Conservation (phyloP, 164 flowering plant species). For the Taxillus chinensis region DNA sequence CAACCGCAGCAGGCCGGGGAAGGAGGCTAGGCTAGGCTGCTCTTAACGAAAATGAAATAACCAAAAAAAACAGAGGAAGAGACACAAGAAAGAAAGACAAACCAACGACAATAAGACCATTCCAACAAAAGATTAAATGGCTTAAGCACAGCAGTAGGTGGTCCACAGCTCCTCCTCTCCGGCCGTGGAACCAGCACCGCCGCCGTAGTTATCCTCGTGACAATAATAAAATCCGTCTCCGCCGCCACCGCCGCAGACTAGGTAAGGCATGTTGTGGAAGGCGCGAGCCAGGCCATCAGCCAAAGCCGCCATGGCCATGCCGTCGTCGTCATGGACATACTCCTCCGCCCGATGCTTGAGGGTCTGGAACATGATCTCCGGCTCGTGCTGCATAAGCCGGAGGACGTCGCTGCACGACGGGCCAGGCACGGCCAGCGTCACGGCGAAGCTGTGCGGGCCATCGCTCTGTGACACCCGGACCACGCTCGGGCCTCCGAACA, state of each 20-base stretch:
- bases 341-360: slow-evolving; percentile 88
- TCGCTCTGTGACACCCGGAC: slow-evolving; percentile 84
- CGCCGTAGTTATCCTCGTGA: slow-evolving; percentile 21
- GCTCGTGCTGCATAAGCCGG: slow-evolving; percentile 97
- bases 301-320: slow-evolving; percentile 21
- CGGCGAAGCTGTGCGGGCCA: slow-evolving; percentile 88
- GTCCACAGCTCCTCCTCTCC: slow-evolving; percentile 80
- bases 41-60: too few species aligned
- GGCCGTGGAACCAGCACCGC: slow-evolving; percentile 21
- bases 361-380: slow-evolving; percentile 88
- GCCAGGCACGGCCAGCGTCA: slow-evolving; percentile 79
- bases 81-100: too few species aligned
- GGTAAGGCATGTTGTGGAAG: slow-evolving; percentile 87
- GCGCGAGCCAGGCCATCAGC: slow-evolving; percentile 50
- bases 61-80: too few species aligned
- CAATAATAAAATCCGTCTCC: slow-evolving; percentile 28
- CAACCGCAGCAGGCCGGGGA: too few species aligned
- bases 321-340: slow-evolving; percentile 16
- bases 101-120: too few species aligned
- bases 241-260: slow-evolving; percentile 30
- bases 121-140: too few species aligned
- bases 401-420: slow-evolving; percentile 77
- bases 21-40: too few species aligned
- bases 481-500: slow-evolving; percentile 93
- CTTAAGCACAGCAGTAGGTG: slow-evolving; percentile 56